A percentile compares a stretch with the other conserved stretches of the same genome.
Conservation (phyloP, 1,284 basidiomycete genomes). For the Cystobasidiaceae sp. region DNA sequence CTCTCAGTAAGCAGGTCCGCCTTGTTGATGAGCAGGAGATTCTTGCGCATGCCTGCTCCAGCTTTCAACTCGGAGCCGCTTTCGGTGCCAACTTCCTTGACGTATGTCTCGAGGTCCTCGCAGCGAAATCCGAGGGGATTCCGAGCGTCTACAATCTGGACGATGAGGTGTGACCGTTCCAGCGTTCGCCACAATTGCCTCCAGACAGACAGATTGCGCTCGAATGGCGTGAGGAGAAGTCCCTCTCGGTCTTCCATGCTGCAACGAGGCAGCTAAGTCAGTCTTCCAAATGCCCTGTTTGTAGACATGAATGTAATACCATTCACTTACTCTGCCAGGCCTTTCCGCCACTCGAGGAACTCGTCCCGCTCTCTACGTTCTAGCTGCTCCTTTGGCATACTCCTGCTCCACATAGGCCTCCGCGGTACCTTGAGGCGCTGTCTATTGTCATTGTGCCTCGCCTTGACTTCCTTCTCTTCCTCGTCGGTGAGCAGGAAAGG, state of each 20-base stretch:
- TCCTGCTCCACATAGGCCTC: constrained; percentile 72
- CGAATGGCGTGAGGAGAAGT: constrained; percentile 85
- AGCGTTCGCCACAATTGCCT: constrained; percentile 90
- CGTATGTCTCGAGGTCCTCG: constrained; percentile 84
- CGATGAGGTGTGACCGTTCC: constrained; percentile 85
- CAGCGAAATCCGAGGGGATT: constrained; percentile 88
- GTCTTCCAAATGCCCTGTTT: not conserved
- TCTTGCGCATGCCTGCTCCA: constrained; percentile 57
- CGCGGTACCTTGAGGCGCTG: constrained; percentile 73
- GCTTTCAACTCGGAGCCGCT: constrained; percentile 1
- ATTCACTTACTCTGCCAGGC: constrained; percentile 69
- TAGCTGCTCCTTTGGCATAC: constrained; percentile 67
- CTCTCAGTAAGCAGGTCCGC: constrained; percentile 82
- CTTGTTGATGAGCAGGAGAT: constrained; percentile 89
- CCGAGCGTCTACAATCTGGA: constrained; percentile 92
- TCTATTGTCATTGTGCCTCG: constrained; percentile 68
- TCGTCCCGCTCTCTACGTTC: constrained; percentile 81
- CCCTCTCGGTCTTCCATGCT: constrained; percentile 70
- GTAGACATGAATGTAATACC: not conserved
- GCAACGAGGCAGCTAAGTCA: constrained; percentile 1
- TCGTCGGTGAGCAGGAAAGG: constrained; percentile 79
- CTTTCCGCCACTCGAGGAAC: constrained; percentile 85
- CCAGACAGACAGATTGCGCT: constrained; percentile 95
- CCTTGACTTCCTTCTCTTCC: constrained; percentile 70
- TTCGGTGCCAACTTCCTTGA: constrained; percentile 48